Evolutionary conservation across 2,329 filamentous ascomycete species (phyloP), one percentile per base, ranked within the genome.

Genomic region (Hypoxylon sp.): DNA sequence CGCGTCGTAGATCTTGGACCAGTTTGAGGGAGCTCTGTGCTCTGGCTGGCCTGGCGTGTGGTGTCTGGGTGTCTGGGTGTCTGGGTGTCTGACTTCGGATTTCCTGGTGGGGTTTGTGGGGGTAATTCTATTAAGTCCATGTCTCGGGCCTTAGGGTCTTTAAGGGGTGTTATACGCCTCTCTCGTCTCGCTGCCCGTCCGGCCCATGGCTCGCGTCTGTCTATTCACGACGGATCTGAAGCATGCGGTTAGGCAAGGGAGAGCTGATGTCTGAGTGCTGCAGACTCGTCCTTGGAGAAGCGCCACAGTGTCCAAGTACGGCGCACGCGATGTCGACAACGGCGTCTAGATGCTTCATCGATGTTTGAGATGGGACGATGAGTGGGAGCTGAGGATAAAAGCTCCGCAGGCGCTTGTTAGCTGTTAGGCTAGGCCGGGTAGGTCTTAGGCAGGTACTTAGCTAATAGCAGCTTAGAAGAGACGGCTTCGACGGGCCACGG

Each of bases 1-100:
- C 61, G 58, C 61, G 54, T 58, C 42, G 58, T 58, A 64, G 61
- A 64, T 64, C 61, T 62, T 49, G 58, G 61, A 58, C 58, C 54
- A 63, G 55, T 56, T 58, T 55, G 40, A 58, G 52, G 45, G 48
- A 50, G 47, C 40, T 48, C 55, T 48, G 55, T 53, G 55, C 55
- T 48, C 46, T 46, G 49, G 46, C n/a, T n/a, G 48, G 38, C 18
- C 47, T 40, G 31, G 51, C 15, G n/a, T 35, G 15, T 35, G 31
- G 31, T 15, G 31, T 35, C 31, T 35, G n/a, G n/a, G n/a, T 4
- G 31, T 33, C 31, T 33, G 31, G 31, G 31, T 15, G 31, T 35
- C 31, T 35, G n/a, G n/a, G n/a, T 4, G 31, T 33, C 31, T 33
- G 31, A n/a, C n/a, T n/a, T n/a, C n/a, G n/a, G n/a, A n/a, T 15